phyloP scores from a whole-genome alignment of 257 asterid species.

The Orobanche coerulescens region DNA sequence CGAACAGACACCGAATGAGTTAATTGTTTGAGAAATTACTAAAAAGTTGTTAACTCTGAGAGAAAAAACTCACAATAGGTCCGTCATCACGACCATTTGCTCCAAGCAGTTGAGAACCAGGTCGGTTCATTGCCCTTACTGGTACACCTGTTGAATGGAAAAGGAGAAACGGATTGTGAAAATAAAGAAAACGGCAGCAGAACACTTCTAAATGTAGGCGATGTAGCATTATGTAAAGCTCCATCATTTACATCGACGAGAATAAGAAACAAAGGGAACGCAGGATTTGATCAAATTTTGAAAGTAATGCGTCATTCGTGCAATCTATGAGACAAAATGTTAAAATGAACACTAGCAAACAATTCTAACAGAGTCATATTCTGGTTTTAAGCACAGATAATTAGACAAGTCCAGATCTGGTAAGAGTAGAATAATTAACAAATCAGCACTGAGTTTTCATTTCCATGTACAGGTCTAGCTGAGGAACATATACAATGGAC shows the following conservation, averaged over 20 bases:
- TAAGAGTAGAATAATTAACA: neutral
- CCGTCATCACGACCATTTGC: conserved; percentile 99
- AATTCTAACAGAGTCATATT: neutral
- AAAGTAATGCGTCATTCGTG: neutral
- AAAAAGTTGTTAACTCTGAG: neutral
- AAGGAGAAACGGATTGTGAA: conserved; percentile 7
- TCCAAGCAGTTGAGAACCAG: conserved; percentile 87
- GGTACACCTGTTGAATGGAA: conserved; percentile 50
- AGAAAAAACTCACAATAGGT: conserved; percentile 59
- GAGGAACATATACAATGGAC: neutral
- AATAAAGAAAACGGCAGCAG: neutral
- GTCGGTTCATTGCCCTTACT: conserved; percentile 86
- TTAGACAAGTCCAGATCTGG: neutral
- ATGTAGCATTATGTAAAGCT: neutral
- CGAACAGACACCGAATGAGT: neutral
- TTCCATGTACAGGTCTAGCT: conserved; percentile 3
- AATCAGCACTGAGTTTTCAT: conserved; percentile 7
- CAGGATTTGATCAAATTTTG: neutral
- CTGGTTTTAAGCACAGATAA: conserved; percentile 7
- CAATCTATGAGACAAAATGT: neutral
- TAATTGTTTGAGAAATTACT: neutral
- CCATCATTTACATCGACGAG: conserved; percentile 18
- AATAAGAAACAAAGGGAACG: neutral
- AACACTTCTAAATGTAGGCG: neutral
- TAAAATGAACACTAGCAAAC: neutral